A percentile compares a stretch with the other conserved stretches of the same genome.
These are phyloP conservation scores for Raphanus raphanistrum DNA, from an alignment of 345 rosid genomes.

Conservation along the genomic window DNA sequence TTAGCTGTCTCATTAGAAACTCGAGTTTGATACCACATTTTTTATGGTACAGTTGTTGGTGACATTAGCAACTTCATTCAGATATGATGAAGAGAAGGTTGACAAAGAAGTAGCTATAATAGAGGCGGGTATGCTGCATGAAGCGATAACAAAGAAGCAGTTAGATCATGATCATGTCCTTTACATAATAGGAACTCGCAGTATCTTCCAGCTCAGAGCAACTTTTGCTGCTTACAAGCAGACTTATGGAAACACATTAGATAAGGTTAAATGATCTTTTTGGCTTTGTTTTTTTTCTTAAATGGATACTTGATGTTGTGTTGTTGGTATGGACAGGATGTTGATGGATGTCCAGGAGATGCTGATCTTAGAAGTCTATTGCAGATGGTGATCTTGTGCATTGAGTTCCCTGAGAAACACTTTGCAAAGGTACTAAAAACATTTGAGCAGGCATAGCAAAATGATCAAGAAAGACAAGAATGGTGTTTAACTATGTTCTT, in stretches of 20 bases:
- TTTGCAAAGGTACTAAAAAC: slow-evolving; percentile 64
- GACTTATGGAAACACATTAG: slow-evolving; percentile 51
- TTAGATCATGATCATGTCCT: slow-evolving; percentile 64
- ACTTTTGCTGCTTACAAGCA: slow-evolving; percentile 64
- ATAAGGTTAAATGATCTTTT: slow-evolving; percentile 52
- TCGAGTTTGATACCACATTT: not conserved
- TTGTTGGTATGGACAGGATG: slow-evolving; percentile 49
- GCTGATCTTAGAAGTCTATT: slow-evolving; percentile 57
- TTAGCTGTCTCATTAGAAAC: not conserved
- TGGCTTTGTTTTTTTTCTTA: not conserved
- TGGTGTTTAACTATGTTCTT: not conserved
- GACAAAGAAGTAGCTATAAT: slow-evolving; percentile 52
- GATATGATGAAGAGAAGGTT: slow-evolving; percentile 68
- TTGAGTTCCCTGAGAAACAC: slow-evolving; percentile 73
- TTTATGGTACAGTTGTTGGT: slow-evolving; percentile 55
- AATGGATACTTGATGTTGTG: not conserved
- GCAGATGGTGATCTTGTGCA: slow-evolving; percentile 50
- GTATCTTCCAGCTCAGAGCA: slow-evolving; percentile 65
- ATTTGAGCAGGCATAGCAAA: not conserved
- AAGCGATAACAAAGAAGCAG: slow-evolving; percentile 57
- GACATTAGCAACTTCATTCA: slow-evolving; percentile 68
- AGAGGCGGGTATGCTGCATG: slow-evolving; percentile 64
- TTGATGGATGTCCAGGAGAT: slow-evolving; percentile 48
- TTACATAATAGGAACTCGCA: slow-evolving; percentile 67
- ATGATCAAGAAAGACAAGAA: not conserved